Evolutionary conservation across 495 filamentous ascomycete genomes (phyloP).

Genomic region (Penicillium alfredii): DNA sequence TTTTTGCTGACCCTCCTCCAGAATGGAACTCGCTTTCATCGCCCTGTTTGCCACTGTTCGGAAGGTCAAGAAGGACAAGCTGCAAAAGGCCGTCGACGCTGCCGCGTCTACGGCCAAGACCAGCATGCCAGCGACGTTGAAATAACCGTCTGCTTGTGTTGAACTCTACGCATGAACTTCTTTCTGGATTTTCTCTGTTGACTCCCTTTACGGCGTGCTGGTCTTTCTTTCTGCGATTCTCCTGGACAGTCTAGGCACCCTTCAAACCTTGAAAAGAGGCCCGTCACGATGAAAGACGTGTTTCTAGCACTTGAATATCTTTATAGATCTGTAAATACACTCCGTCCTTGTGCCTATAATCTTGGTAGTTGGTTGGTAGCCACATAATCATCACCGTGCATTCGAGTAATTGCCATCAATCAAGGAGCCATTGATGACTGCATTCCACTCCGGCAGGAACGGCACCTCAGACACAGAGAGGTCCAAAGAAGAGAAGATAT

Average conservation of each 20-base stretch:
- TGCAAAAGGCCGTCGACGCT: slow-evolving; percentile 57
- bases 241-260: slow-evolving; percentile 15
- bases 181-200: slow-evolving; percentile 11
- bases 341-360: neutral
- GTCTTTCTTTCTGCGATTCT: slow-evolving; percentile 13
- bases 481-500: slow-evolving; percentile 7
- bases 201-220: slow-evolving; percentile 21
- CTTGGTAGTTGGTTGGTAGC: too few species aligned
- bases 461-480: slow-evolving; percentile 9
- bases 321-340: slow-evolving; percentile 5
- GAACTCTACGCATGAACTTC: slow-evolving; percentile 4
- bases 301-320: slow-evolving; percentile 1
- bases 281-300: too few species aligned
- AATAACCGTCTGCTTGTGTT: slow-evolving; percentile 24
- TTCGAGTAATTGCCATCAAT: too few species aligned
- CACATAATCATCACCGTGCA: too few species aligned
- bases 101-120: slow-evolving; percentile 36
- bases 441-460: slow-evolving; percentile 15
- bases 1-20: slow-evolving; percentile 33
- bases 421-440: slow-evolving; percentile 13
- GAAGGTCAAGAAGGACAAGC: slow-evolving; percentile 61
- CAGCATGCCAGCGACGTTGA: slow-evolving; percentile 41
- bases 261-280: slow-evolving; percentile 5
- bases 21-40: slow-evolving; percentile 86
- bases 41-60: slow-evolving; percentile 77